Evolutionary conservation across 2,329 filamentous ascomycete genomes (phyloP).

Genomic region (Fusarium citri): DNA sequence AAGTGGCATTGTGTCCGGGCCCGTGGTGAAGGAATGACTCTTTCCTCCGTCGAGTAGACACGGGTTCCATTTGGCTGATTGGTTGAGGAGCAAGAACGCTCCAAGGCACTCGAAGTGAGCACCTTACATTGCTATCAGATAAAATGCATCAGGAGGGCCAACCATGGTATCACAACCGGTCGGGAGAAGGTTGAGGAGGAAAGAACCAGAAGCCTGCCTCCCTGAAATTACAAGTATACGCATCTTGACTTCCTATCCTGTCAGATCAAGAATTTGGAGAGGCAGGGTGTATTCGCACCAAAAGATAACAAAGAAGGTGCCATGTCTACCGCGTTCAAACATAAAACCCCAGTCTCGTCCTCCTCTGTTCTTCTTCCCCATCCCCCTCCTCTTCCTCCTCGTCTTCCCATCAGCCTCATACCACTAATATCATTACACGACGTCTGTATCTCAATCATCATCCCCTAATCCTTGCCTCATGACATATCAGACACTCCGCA

Average conservation of each 20-base stretch:
- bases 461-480: background rate
- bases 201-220: background rate
- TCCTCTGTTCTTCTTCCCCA: background rate
- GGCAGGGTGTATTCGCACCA: background rate
- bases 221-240: background rate
- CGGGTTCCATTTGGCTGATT: background rate
- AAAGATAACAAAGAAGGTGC: background rate
- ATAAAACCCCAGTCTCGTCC: background rate
- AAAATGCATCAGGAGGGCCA: background rate
- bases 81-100: background rate
- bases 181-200: background rate
- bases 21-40: background rate
- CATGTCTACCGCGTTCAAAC: background rate
- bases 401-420: background rate
- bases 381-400: background rate
- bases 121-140: background rate
- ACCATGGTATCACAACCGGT: background rate
- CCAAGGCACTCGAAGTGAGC: background rate
- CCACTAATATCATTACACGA: background rate
- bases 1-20: background rate
- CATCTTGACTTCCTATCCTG: background rate
- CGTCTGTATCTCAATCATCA: background rate
- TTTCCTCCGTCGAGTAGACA: background rate
- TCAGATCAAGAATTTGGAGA: background rate
- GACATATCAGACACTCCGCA: background rate